phyloP scores from a whole-genome alignment of 352 stramenopile genomes.

The Lagenidium giganteum region DNA sequence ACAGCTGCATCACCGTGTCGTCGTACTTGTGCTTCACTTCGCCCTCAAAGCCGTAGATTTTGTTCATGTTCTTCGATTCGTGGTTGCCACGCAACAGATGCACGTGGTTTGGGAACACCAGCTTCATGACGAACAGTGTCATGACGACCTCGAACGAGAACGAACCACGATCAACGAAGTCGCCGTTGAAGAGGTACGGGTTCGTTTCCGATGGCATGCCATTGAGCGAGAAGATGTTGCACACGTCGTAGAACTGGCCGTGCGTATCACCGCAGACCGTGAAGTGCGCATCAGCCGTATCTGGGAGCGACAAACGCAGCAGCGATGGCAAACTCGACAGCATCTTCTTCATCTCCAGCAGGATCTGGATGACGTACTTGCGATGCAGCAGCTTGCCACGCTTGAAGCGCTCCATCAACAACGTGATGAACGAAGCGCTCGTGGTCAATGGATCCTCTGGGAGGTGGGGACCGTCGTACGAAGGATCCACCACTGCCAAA shows the following conservation, averaged over 20 bases:
- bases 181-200: conserved; percentile 99
- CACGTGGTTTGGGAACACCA: conserved; percentile 91
- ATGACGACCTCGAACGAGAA: conserved; percentile 99
- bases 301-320: conserved; percentile 70
- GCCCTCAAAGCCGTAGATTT: conserved; percentile 99
- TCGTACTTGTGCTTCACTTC: conserved; percentile 99
- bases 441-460: conserved; percentile 45
- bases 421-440: conserved; percentile 85
- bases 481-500: conserved; percentile 60
- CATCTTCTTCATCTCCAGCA: conserved; percentile 91
- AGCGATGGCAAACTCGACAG: conserved; percentile 89
- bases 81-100: conserved; percentile 97
- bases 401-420: conserved; percentile 95
- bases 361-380: conserved; percentile 96
- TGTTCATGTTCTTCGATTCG: conserved; percentile 99
- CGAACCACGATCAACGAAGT: conserved; percentile 98
- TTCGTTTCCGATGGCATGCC: conserved; percentile 93
- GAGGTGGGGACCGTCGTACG: conserved; percentile 76
- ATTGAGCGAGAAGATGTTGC: conserved; percentile 99
- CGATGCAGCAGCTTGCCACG: conserved; percentile 97
- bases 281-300: conserved; percentile 70
- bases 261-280: conserved; percentile 99
- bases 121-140: conserved; percentile 96
- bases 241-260: conserved; percentile 99
- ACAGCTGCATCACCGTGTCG: conserved; percentile 98